These are phyloP conservation scores for Puccinia polysora DNA, from an alignment of 1,284 basidiomycete genomes.

Conservation along the genomic window DNA sequence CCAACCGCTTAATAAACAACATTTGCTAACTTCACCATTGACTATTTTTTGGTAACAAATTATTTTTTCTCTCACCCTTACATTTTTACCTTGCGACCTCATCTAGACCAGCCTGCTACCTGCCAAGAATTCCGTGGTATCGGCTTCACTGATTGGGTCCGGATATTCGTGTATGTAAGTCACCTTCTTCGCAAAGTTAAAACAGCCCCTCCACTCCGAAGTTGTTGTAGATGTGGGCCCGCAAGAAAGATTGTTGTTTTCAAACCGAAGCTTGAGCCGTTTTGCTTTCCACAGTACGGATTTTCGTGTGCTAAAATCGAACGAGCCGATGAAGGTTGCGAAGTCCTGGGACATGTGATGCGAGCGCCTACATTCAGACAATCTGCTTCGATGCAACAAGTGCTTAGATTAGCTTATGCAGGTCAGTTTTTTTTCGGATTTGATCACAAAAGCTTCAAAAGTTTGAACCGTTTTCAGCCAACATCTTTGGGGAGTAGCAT, in stretches of 20 bases:
- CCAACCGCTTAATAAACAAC: too few species aligned
- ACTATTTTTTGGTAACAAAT: too few species aligned
- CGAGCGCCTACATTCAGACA: conserved; percentile 67
- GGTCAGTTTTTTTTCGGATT: neutral
- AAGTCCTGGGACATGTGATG: conserved; percentile 72
- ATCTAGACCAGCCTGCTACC: conserved; percentile 13
- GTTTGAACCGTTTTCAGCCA: neutral
- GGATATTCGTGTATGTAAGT: conserved; percentile 73
- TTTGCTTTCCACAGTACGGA: conserved; percentile 69
- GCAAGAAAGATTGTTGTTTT: neutral
- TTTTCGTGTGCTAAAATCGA: conserved; percentile 66
- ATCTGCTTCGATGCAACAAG: conserved; percentile 63
- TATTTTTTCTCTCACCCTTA: neutral
- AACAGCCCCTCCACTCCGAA: neutral
- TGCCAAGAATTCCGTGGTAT: conserved; percentile 67
- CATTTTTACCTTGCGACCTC: conserved; percentile 2
- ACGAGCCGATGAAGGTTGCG: conserved; percentile 67
- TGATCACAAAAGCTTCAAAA: neutral
- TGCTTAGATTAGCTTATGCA: conserved; percentile 37
- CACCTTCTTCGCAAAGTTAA: neutral
- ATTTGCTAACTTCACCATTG: too few species aligned
- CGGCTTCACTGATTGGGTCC: conserved; percentile 78
- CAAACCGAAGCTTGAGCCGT: too few species aligned
- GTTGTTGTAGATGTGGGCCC: neutral
- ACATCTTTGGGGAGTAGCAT: conserved; percentile 58